Conservation (phyloP, 306 rosid species). For the Ormosia semicastrata region DNA sequence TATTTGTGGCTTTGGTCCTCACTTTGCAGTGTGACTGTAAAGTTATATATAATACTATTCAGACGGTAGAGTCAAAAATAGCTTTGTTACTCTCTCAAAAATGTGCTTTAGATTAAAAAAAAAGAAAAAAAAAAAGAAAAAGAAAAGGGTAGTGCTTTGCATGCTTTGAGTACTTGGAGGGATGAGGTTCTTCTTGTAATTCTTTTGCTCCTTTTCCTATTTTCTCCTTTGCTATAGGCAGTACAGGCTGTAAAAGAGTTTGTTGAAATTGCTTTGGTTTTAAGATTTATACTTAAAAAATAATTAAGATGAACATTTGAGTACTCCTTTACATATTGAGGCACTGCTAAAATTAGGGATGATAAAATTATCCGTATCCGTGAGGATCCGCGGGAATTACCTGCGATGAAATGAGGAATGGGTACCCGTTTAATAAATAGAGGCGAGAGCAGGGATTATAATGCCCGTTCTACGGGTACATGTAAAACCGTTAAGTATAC, state of each 20-base stretch:
- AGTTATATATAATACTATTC: constrained; percentile 44
- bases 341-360: too few relatives aligned
- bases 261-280: constrained; percentile 47
- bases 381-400: too few relatives aligned
- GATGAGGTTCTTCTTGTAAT: constrained; percentile 32
- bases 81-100: constrained; percentile 50
- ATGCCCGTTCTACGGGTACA: too few relatives aligned
- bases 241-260: constrained; percentile 60
- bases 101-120: constrained; percentile 38
- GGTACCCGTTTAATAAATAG: too few relatives aligned
- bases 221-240: constrained; percentile 8
- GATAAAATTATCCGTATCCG: too few relatives aligned
- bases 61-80: constrained; percentile 52
- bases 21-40: constrained; percentile 44
- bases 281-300: constrained; percentile 11
- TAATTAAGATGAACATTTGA: constrained; percentile 18
- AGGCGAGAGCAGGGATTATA: too few relatives aligned
- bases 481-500: too few relatives aligned
- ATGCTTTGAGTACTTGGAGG: constrained; percentile 32
- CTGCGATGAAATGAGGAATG: too few relatives aligned
- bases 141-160: constrained; percentile 24
- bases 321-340: constrained; percentile 26
- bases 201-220: background rate
- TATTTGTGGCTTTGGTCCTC: background rate
- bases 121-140: background rate